Evolutionary conservation across 768 basidiomycete species (phyloP), one percentile per base, ranked within the genome.

Genomic region (Suillus spraguei): DNA sequence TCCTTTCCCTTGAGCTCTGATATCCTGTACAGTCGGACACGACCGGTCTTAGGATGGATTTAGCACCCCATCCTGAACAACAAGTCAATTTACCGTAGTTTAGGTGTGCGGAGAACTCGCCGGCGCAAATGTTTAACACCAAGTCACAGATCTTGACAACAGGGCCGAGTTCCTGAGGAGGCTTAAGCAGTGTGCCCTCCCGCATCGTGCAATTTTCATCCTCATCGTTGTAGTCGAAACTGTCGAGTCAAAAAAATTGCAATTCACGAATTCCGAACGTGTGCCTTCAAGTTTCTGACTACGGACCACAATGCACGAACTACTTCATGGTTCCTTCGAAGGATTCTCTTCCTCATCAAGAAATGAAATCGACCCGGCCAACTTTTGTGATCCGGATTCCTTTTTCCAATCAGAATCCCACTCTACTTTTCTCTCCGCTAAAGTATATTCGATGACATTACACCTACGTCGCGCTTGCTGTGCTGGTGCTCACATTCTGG

Each of bases 51-150:
- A 81, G 78, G 72, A 97, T 99, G 66, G 93, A 98, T 59, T 88
- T 99, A 86, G 28, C 89, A 11, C 85, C 99, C 5, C 89, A 92
- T 47, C 88, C 20, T 97, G 97, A 4, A 98, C 97, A 0, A 86
- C 99, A 4, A 97, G 97, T 16, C 96, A 97, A 9, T 11, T 99
- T 35, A 89, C 98, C 62, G 81, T 99, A 39, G 85, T 92, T 63
- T 96, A 99, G 71, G 84, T 98, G 1, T 94, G 96, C 78, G 95
- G 96, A 65, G 95, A 99, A 72, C 85, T 99, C 13, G 89, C 90
- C 33, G 88, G 90, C 64, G 98, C 97, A 42, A 72, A 87, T 90
- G 13, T 89, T 95, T 71, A 81, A 88, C 1, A 79, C 81, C 66
- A 64, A 28, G 69, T 66, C 4, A 74, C 77, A 9, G 74, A 70